Conservation (phyloP, 2,329 filamentous ascomycete genomes). For the Phialophora tarda region DNA sequence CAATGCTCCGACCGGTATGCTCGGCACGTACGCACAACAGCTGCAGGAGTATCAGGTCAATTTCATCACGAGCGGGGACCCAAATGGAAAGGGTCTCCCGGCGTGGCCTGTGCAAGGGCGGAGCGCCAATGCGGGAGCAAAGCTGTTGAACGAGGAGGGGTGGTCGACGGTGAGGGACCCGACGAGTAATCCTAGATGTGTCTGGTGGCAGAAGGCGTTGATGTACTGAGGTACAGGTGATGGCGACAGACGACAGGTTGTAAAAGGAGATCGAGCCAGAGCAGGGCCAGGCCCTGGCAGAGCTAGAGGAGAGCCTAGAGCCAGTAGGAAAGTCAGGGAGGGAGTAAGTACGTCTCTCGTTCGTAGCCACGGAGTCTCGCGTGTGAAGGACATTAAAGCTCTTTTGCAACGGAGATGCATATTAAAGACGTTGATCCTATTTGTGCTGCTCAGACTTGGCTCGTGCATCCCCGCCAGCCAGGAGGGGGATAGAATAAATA, state of each 20-base stretch:
- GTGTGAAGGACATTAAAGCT: background rate
- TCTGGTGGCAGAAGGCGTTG: conserved; percentile 60
- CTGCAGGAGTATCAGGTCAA: conserved; percentile 50
- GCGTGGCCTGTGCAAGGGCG: conserved; percentile 56
- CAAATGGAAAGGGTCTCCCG: conserved; percentile 46
- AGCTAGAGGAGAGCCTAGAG: no score
- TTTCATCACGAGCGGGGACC: conserved; percentile 45
- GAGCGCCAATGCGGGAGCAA: conserved; percentile 50
- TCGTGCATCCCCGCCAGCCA: no score
- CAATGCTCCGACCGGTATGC: conserved; percentile 45
- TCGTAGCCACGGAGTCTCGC: no score
- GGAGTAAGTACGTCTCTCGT: no score
- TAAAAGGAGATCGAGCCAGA: no score
- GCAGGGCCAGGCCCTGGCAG: no score
- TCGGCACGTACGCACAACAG: conserved; percentile 43
- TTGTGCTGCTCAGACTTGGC: no score
- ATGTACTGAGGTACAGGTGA: background rate
- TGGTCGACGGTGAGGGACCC: conserved; percentile 46
- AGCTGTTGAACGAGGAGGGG: conserved; percentile 31
- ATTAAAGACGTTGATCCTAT: background rate
- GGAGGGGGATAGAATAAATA: background rate
- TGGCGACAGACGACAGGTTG: no score
- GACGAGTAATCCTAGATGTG: conserved; percentile 31
- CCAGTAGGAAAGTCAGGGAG: no score
- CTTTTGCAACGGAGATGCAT: no score